These are phyloP conservation scores for Solanum peruvianum DNA, from an alignment of 257 asterid genomes.

Conservation along the genomic window DNA sequence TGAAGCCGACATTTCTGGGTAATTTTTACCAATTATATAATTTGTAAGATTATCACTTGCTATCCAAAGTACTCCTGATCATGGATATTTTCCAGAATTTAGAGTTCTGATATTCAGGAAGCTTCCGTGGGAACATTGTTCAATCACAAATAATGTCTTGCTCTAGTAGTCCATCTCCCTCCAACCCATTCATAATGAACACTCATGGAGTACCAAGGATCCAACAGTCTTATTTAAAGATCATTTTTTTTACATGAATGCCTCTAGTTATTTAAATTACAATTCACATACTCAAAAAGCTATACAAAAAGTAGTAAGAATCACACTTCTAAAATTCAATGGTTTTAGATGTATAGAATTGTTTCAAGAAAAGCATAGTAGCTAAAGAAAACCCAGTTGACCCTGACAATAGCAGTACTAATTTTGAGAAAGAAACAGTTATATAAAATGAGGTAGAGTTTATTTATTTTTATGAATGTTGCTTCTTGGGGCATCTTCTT, in stretches of 20 bases:
- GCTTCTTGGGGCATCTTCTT: not conserved
- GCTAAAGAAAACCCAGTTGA: not conserved
- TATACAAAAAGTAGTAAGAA: not conserved
- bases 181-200: not conserved
- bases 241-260: not conserved
- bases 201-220: not conserved
- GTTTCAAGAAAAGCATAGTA: not conserved
- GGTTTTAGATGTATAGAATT: not conserved
- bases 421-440: not conserved
- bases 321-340: not conserved
- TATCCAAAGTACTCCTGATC: not conserved
- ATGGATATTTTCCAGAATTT: not conserved
- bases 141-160: not conserved
- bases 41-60: not conserved
- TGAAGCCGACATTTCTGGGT: constrained; percentile 97
- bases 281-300: not conserved
- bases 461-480: not conserved
- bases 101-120: not conserved
- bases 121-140: not conserved
- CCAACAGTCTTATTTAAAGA: not conserved
- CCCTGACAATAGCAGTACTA: not conserved
- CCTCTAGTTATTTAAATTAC: not conserved
- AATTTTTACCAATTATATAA: not conserved
- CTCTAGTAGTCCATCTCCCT: not conserved
- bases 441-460: not conserved